Conservation (phyloP, 164 flowering plant genomes). For the Hamamelis virginiana region DNA sequence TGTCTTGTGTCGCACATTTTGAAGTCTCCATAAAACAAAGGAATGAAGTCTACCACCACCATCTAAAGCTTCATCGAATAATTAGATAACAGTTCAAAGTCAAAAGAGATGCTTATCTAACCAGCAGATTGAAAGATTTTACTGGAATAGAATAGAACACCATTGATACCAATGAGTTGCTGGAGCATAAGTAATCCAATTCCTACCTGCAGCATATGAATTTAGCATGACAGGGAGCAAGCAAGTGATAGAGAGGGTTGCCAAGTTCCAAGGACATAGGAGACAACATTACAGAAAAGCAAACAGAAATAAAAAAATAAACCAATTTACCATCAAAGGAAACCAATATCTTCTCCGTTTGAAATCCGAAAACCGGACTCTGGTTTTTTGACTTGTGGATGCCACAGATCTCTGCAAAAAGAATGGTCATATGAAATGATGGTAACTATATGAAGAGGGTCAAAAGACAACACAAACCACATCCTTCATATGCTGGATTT, state of each 20-base stretch:
- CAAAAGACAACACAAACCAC: background rate
- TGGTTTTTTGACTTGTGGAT: slow-evolving; percentile 51
- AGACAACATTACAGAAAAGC: background rate
- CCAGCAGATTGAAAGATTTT: slow-evolving; percentile 40
- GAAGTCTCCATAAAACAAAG: background rate
- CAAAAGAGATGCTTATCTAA: slow-evolving; percentile 17
- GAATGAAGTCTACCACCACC: background rate
- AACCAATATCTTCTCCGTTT: slow-evolving; percentile 77
- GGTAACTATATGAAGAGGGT: background rate
- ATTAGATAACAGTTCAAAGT: slow-evolving; percentile 1
- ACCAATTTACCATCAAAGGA: slow-evolving; percentile 68
- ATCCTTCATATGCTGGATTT: background rate
- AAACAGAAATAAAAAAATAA: too few species aligned
- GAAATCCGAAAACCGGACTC: slow-evolving; percentile 69
- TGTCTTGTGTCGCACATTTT: background rate
- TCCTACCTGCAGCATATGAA: slow-evolving; percentile 28
- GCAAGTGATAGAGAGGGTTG: background rate
- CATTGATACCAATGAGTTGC: slow-evolving; percentile 47
- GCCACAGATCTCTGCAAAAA: slow-evolving; percentile 66
- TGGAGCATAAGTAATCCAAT: slow-evolving; percentile 44
- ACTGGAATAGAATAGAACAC: slow-evolving; percentile 45
- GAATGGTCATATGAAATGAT: slow-evolving; percentile 12
- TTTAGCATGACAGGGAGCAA: too few species aligned
- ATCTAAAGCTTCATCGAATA: background rate
- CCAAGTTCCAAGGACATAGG: background rate